Conservation (phyloP, 257 asterid genomes). For the Gentiana straminea region DNA sequence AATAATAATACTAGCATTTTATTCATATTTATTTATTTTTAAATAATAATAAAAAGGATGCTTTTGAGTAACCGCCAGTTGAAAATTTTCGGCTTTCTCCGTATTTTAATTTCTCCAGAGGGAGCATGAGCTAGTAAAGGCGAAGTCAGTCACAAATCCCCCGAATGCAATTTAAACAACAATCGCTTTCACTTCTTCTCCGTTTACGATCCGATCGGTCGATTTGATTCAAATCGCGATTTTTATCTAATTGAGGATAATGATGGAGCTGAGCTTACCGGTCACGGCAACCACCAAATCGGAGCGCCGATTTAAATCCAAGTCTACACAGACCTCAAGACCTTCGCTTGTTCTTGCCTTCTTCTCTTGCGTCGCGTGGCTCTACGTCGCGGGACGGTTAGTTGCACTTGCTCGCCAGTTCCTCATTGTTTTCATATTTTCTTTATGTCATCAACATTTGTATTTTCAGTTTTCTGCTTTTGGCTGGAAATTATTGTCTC, state of each 20-base stretch:
- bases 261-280: constrained; percentile 61
- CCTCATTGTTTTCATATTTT: not conserved
- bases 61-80: too few species aligned
- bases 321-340: constrained; percentile 45
- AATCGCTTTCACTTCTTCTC: too few species aligned
- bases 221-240: too few species aligned
- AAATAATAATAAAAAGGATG: too few species aligned
- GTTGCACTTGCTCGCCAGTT: constrained; percentile 1
- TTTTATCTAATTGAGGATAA: not conserved
- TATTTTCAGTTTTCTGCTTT: constrained; percentile 1
- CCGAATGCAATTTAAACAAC: too few species aligned
- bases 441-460: not conserved
- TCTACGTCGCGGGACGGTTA: constrained; percentile 83
- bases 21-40: too few species aligned
- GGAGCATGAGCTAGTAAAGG: too few species aligned
- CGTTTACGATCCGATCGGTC: too few species aligned
- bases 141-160: too few species aligned
- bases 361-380: constrained; percentile 84
- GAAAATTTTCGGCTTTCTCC: too few species aligned
- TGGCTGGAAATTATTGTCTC: not conserved
- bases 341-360: constrained; percentile 56
- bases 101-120: too few species aligned
- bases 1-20: too few species aligned
- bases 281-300: constrained; percentile 43
- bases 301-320: constrained; percentile 71